Conservation (phyloP, 441 rosid species). For the Hypseocharis bilobata region DNA sequence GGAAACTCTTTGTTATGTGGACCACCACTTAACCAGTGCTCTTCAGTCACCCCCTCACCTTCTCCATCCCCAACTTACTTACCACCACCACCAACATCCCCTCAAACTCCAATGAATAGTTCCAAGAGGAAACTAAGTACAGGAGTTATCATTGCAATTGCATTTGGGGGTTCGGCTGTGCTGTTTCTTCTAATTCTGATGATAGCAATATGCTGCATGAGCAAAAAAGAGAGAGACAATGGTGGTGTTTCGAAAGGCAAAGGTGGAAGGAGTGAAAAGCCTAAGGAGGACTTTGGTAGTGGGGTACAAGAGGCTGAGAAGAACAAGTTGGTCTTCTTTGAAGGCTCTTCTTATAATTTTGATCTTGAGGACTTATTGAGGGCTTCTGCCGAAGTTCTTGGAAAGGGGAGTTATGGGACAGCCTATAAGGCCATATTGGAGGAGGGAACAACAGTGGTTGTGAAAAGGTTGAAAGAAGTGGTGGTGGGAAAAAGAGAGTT, state of each 20-base stretch:
- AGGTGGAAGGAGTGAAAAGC: slow-evolving; percentile 47
- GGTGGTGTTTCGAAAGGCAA: slow-evolving; percentile 36
- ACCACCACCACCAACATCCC: slow-evolving; percentile 26
- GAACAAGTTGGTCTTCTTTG: slow-evolving; percentile 67
- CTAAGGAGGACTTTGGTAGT: slow-evolving; percentile 64
- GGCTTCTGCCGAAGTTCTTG: slow-evolving; percentile 72
- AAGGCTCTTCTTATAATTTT: slow-evolving; percentile 55
- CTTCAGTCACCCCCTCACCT: slow-evolving; percentile 32
- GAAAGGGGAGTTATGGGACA: slow-evolving; percentile 67
- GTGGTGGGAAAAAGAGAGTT: slow-evolving; percentile 58
- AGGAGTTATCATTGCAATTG: slow-evolving; percentile 53
- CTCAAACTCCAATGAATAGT: slow-evolving; percentile 23
- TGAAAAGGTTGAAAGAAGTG: slow-evolving; percentile 61
- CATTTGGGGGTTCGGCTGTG: slow-evolving; percentile 46
- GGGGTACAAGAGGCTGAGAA: slow-evolving; percentile 74
- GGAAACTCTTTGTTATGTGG: slow-evolving; percentile 65
- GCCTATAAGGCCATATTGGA: slow-evolving; percentile 69
- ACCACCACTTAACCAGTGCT: slow-evolving; percentile 45
- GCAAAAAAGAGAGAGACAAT: slow-evolving; percentile 33
- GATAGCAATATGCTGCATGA: slow-evolving; percentile 44
- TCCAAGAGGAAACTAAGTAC: slow-evolving; percentile 44
- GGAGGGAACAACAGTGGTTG: slow-evolving; percentile 63
- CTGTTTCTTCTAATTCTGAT: slow-evolving; percentile 40
- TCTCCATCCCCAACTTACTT: slow-evolving; percentile 38
- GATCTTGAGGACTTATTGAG: slow-evolving; percentile 65